Base-by-base conservation (phyloP, 2,329 filamentous ascomycete genomes). In the Cladosporium halotolerans region DNA sequence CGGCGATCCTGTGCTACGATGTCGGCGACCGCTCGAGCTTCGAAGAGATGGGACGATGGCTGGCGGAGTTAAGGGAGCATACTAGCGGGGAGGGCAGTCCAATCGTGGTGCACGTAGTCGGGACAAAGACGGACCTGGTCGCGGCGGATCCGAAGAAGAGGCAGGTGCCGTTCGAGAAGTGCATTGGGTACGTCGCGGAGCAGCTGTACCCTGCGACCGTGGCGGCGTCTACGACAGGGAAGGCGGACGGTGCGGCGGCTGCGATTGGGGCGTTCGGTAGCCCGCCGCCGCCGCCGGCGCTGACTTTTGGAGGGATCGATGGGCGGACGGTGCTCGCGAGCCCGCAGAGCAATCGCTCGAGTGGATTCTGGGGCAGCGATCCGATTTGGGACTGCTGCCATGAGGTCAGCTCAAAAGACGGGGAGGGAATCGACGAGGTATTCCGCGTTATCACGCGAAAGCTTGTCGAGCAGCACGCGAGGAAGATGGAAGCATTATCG, bases 341-440 rank as follows among this genome's bases (percentile, higher is more conserved):
- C 18, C 73, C 74, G 31, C 70, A 74, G 58, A 73, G 74, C 63
- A 73, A 78, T 60, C 68, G 73, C 32, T 86, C 82, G 63, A 86
- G 82, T 36, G 86, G 86, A 1, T 89, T 90, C 72, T 96, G 91
- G 91, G 89, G 86, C 18, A 60, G 63, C 34, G 91, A 96, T 66
- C 84, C 90, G 5, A 90, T 91, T 49, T 97, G 92, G 91, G 91
- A 96, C 65, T 95, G 90, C 58, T 97, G 92, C 69, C 93, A 97
- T 70, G 93, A 99, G 74, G 92, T 99, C 66, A 91, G 85, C 62
- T 91, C 92, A 45, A 92, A 95, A 76, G 90, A 86, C 64, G 91
- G 91, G 53, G 91, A 96, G 75, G 92, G 92, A 14, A 91, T 99
- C 14, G 93, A 97, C 63, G 93, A 97, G 71, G 90, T 99, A 0